Percentiles rank a stretch among this genome's conserved stretches.
phyloP scores from a whole-genome alignment of 768 basidiomycete species.

The Termitomyces sp. region DNA sequence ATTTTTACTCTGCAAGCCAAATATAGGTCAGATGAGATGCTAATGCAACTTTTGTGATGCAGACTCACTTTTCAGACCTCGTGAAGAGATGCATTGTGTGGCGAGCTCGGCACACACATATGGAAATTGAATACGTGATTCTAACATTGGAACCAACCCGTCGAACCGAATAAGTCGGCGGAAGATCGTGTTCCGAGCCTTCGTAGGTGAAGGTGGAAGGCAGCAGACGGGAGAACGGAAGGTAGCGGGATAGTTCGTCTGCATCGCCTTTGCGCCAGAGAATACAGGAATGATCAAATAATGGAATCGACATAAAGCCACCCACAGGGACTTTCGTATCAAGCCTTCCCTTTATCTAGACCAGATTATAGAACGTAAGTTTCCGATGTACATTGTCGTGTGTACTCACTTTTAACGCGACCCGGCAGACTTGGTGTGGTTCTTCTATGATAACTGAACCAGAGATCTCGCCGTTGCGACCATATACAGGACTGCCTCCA shows the following conservation, averaged over 20 bases:
- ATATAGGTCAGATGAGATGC: not conserved
- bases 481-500: slow-evolving; percentile 34
- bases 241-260: slow-evolving; percentile 20
- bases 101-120: slow-evolving; percentile 33
- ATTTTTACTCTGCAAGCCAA: slow-evolving; percentile 33
- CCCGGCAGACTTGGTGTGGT: slow-evolving; percentile 28
- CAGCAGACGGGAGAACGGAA: slow-evolving; percentile 38
- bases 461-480: slow-evolving; percentile 31
- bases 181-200: slow-evolving; percentile 29
- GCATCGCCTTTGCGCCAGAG: slow-evolving; percentile 25
- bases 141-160: slow-evolving; percentile 29
- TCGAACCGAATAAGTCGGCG: slow-evolving; percentile 39
- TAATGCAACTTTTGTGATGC: not conserved
- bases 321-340: slow-evolving; percentile 31
- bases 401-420: slow-evolving; percentile 39
- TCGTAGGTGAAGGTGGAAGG: slow-evolving; percentile 40
- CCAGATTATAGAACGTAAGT: not conserved
- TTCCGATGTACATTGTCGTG: not conserved
- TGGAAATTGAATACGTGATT: slow-evolving; percentile 38
- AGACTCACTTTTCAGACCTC: slow-evolving; percentile 37
- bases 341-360: slow-evolving; percentile 37
- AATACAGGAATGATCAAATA: slow-evolving; percentile 24
- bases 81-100: slow-evolving; percentile 38
- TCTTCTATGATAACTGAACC: slow-evolving; percentile 41
- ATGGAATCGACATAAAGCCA: slow-evolving; percentile 25